Percentiles rank a stretch among this genome's conserved stretches.
Conservation (phyloP, 2,329 filamentous ascomycete genomes). For the Keithomyces neogunnii region DNA sequence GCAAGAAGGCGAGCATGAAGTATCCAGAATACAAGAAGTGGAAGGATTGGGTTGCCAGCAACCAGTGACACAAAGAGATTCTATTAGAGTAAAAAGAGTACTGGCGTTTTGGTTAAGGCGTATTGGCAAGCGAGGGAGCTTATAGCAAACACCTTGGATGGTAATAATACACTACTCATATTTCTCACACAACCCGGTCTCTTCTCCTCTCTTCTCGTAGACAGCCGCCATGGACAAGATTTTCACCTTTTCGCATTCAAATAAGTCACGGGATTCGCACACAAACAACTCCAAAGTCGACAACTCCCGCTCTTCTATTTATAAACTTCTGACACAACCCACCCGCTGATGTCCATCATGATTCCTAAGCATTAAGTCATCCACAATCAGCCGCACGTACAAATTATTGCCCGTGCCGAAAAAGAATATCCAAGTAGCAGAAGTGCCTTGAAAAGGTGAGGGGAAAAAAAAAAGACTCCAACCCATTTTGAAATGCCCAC, state of each 20-base stretch:
- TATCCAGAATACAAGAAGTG: slow-evolving; percentile 74
- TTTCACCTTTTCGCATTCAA: no score
- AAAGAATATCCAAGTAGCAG: background rate
- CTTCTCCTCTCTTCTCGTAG: no score
- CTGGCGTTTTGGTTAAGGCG: background rate
- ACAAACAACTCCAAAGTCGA: no score
- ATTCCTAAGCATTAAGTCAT: background rate
- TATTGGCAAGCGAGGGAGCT: background rate
- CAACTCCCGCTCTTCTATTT: no score
- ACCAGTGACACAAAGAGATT: slow-evolving; percentile 12
- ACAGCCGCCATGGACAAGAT: no score
- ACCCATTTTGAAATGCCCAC: background rate
- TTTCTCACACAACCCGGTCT: no score
- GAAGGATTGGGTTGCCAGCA: slow-evolving; percentile 54
- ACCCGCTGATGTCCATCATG: background rate
- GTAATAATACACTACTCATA: background rate
- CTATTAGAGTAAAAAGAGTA: background rate
- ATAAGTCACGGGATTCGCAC: no score
- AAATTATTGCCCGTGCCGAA: background rate
- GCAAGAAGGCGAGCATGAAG: slow-evolving; percentile 62
- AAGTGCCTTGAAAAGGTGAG: background rate
- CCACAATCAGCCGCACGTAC: background rate
- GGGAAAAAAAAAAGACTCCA: background rate
- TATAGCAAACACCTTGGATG: background rate
- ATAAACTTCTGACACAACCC: no score